These are phyloP conservation scores for Punica granatum DNA, from an alignment of 345 rosid genomes.

Conservation along the genomic window DNA sequence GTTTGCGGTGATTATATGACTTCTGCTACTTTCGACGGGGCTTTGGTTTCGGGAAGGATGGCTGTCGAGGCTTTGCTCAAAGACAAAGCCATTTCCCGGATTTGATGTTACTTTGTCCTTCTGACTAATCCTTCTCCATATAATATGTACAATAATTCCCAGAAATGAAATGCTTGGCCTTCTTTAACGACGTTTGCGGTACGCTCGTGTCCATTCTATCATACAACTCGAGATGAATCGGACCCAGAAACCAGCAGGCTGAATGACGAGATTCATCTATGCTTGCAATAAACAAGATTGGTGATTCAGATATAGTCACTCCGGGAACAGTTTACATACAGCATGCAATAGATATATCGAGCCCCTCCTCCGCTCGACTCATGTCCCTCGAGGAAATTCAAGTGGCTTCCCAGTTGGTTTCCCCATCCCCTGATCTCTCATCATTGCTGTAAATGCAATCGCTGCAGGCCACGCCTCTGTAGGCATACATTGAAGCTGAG, in stretches of 20 bases:
- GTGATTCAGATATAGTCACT: no score
- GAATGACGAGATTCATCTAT: no score
- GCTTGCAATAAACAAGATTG: no score
- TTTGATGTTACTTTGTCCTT: not conserved
- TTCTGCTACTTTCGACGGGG: slow-evolving; percentile 85
- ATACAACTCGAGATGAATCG: no score
- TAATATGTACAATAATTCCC: not conserved
- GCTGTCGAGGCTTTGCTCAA: slow-evolving; percentile 67
- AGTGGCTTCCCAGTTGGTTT: slow-evolving; percentile 18
- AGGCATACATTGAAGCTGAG: slow-evolving; percentile 86
- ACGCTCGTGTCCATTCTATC: no score
- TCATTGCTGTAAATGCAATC: not conserved
- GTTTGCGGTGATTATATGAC: slow-evolving; percentile 72
- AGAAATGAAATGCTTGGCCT: no score
- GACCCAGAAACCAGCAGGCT: no score
- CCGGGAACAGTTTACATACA: no score
- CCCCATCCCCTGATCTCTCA: not conserved
- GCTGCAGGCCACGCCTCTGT: not conserved
- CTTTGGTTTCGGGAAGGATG: slow-evolving; percentile 74
- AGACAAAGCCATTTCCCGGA: slow-evolving; percentile 21
- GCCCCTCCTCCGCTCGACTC: slow-evolving; percentile 28
- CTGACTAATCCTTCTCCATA: no score
- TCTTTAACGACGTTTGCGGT: no score
- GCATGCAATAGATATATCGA: no score
- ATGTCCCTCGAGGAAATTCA: slow-evolving; percentile 75